Conservation (phyloP, 305 asterid species). For the Fraxinus latifolia region DNA sequence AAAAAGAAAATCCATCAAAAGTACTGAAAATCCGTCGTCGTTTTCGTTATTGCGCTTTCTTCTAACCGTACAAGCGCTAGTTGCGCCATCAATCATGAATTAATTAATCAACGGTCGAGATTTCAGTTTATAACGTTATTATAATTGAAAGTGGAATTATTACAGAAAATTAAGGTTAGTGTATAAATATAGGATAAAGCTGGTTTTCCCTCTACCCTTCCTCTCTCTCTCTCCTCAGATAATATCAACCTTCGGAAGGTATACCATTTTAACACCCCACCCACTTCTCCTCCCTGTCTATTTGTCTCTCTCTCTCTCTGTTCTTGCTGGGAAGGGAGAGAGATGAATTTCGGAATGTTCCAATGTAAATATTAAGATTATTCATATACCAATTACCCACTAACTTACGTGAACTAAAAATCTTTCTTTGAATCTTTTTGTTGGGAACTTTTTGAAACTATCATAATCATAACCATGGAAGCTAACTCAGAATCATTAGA, state of each 20-base stretch:
- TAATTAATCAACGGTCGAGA: constrained; percentile 18
- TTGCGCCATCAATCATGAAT: constrained; percentile 43
- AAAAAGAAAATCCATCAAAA: not conserved
- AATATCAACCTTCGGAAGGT: constrained; percentile 54
- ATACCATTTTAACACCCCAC: constrained; percentile 32
- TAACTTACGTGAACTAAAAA: not conserved
- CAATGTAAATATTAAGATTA: constrained; percentile 15
- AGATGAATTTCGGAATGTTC: constrained; percentile 9
- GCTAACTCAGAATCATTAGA: not conserved
- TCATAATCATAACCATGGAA: constrained; percentile 31
- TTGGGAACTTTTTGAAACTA: constrained; percentile 18
- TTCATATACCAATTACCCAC: not conserved
- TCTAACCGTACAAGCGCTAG: constrained; percentile 25
- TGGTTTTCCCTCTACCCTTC: constrained; percentile 32
- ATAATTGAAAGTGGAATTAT: not conserved
- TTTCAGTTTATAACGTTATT: constrained; percentile 12
- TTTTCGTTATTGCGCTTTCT: constrained; percentile 25
- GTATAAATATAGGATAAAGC: constrained; percentile 50
- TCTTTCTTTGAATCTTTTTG: not conserved
- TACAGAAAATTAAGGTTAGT: constrained; percentile 5
- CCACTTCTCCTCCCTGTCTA: not conserved
- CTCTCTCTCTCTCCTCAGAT: constrained; percentile 23
- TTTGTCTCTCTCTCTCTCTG: constrained; percentile 32
- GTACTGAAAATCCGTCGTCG: not conserved
- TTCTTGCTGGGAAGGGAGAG: constrained; percentile 37